These are phyloP conservation scores for Arthrobotrys musiformis DNA, from an alignment of 2,329 filamentous ascomycete species.

Conservation along the genomic window DNA sequence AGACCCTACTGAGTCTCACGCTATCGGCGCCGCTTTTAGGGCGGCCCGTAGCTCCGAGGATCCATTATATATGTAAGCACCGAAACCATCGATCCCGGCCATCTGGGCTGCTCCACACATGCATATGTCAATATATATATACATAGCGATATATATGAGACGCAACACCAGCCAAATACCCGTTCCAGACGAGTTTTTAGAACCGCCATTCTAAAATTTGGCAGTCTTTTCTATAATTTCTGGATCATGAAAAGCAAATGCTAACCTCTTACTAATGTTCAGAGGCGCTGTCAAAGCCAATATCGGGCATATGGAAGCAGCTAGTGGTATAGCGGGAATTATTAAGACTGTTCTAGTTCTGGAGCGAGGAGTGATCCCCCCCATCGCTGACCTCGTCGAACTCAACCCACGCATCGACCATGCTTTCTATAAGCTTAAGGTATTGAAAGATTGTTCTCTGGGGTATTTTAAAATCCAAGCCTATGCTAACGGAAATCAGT, in stretches of 20 bases:
- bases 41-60: background rate
- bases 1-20: constrained; percentile 41
- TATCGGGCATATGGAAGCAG: constrained; percentile 69
- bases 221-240: background rate
- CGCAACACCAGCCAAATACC: too few species aligned
- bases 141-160: too few species aligned
- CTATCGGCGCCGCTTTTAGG: constrained; percentile 30
- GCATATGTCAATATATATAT: too few species aligned
- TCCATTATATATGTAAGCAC: constrained; percentile 30
- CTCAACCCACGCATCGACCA: constrained; percentile 45
- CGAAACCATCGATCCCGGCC: background rate
- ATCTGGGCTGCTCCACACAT: too few species aligned
- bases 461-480: background rate
- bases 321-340: constrained; percentile 67
- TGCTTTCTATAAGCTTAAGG: constrained; percentile 41
- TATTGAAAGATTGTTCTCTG: background rate
- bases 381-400: constrained; percentile 55
- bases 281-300: constrained; percentile 69
- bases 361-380: constrained; percentile 66
- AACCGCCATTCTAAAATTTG: too few species aligned
- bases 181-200: too few species aligned
- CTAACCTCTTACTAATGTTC: constrained; percentile 60
- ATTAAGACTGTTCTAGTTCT: constrained; percentile 68
- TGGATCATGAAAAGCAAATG: background rate
- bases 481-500: background rate